phyloP scores from a whole-genome alignment of 495 filamentous ascomycete species.

The Lepraria neglecta region DNA sequence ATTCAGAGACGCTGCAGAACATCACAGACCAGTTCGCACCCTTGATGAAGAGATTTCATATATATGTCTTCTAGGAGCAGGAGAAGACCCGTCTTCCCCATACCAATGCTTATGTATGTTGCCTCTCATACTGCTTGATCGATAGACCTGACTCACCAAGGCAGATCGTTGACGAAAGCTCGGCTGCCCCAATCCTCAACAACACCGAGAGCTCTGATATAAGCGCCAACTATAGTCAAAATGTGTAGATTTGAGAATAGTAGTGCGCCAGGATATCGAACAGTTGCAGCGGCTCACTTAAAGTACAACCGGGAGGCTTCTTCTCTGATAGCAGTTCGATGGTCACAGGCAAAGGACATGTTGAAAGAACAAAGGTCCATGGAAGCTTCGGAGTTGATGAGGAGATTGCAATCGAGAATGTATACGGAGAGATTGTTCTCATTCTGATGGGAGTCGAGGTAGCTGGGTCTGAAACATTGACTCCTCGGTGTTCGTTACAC shows the following conservation, averaged over 20 bases:
- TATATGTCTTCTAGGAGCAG: slow-evolving; percentile 42
- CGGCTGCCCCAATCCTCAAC: slow-evolving; percentile 23
- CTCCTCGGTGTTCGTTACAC: too few relatives aligned
- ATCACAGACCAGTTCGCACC: slow-evolving; percentile 40
- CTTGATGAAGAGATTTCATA: slow-evolving; percentile 36
- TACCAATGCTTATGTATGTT: slow-evolving; percentile 17
- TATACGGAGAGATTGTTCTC: neutral
- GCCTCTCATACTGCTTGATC: slow-evolving; percentile 17
- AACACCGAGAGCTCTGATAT: slow-evolving; percentile 25
- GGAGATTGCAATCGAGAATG: too few relatives aligned
- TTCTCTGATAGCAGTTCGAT: slow-evolving; percentile 19
- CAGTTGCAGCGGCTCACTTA: slow-evolving; percentile 11
- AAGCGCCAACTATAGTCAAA: slow-evolving; percentile 19
- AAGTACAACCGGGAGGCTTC: slow-evolving; percentile 24
- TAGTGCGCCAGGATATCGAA: slow-evolving; percentile 40
- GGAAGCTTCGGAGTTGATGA: slow-evolving; percentile 17
- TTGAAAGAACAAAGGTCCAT: slow-evolving; percentile 14
- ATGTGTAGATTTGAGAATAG: slow-evolving; percentile 29
- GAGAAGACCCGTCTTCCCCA: slow-evolving; percentile 33
- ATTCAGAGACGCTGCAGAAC: slow-evolving; percentile 39
- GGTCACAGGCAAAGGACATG: slow-evolving; percentile 16
- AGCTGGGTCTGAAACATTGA: neutral
- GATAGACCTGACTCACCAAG: neutral
- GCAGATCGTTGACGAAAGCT: slow-evolving; percentile 22
- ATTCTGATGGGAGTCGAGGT: neutral